Percentiles rank a stretch among this genome's conserved stretches.
Evolutionary conservation across 148 eudicot species (phyloP).

Genomic region (Chenopodium album): DNA sequence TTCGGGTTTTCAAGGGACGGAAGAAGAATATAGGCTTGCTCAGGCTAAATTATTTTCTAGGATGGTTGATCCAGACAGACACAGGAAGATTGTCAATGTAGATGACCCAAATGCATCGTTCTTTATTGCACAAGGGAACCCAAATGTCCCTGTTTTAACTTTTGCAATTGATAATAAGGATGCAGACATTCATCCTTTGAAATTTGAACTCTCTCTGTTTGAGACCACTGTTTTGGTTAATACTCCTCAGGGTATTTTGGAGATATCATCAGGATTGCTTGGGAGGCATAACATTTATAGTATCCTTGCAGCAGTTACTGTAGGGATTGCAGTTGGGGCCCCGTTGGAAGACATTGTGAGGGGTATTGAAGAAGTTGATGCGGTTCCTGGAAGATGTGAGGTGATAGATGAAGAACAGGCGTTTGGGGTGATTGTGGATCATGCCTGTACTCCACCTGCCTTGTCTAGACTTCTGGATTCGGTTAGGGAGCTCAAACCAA

Average conservation of each 20-base stretch:
- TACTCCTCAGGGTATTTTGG: slow-evolving; percentile 89
- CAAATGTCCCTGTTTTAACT: slow-evolving; percentile 85
- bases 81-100: slow-evolving; percentile 83
- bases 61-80: slow-evolving; percentile 95
- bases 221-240: slow-evolving; percentile 94
- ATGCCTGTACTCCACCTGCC: slow-evolving; percentile 80
- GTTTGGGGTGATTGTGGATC: slow-evolving; percentile 91
- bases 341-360: slow-evolving; percentile 96
- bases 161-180: slow-evolving; percentile 85
- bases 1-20: slow-evolving; percentile 60
- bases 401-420: slow-evolving; percentile 98
- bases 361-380: slow-evolving; percentile 98
- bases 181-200: slow-evolving; percentile 83
- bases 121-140: slow-evolving; percentile 71
- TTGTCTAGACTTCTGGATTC: slow-evolving; percentile 88
- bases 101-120: slow-evolving; percentile 80
- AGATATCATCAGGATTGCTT: slow-evolving; percentile 94
- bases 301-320: slow-evolving; percentile 92
- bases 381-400: slow-evolving; percentile 97
- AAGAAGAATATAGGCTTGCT: slow-evolving; percentile 69
- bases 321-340: slow-evolving; percentile 96
- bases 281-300: slow-evolving; percentile 87
- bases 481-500: slow-evolving; percentile 83
- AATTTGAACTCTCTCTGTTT: slow-evolving; percentile 83
- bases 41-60: slow-evolving; percentile 66